Percentiles rank a stretch among this genome's conserved stretches.
Conservation (phyloP, 73 alveolate genomes). For the Tetrahymena elliotti region DNA sequence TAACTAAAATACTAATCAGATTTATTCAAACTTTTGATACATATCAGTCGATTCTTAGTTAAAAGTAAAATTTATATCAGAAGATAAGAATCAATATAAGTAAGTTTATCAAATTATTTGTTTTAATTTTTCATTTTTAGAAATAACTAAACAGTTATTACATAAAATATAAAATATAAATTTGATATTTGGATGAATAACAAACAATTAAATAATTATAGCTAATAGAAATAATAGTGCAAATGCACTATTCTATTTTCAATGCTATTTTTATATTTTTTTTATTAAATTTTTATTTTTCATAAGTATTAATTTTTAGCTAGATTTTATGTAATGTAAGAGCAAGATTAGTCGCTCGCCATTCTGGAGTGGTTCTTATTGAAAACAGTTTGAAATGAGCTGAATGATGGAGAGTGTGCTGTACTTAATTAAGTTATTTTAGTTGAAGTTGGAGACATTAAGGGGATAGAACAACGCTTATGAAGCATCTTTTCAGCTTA, state of each 20-base stretch:
- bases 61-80: too few relatives aligned
- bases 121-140: too few relatives aligned
- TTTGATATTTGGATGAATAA: not conserved
- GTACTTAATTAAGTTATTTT: not conserved
- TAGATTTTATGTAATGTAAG: not conserved
- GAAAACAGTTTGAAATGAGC: not conserved
- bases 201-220: not conserved
- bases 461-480: not conserved
- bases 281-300: not conserved
- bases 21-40: too few relatives aligned
- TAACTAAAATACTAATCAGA: too few relatives aligned
- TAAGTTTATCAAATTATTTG: too few relatives aligned
- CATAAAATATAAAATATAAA: too few relatives aligned
- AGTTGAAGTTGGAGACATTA: not conserved
- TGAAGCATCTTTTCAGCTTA: not conserved
- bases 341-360: not conserved
- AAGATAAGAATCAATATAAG: too few relatives aligned
- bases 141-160: not conserved
- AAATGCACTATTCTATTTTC: not conserved
- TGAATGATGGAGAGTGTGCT: not conserved
- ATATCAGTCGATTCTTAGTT: too few relatives aligned
- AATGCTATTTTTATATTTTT: not conserved
- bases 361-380: not conserved
- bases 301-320: not conserved
- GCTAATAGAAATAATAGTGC: not conserved